Conservation (phyloP, 2,329 filamentous ascomycete genomes). For the Hymenoscyphus linearis region DNA sequence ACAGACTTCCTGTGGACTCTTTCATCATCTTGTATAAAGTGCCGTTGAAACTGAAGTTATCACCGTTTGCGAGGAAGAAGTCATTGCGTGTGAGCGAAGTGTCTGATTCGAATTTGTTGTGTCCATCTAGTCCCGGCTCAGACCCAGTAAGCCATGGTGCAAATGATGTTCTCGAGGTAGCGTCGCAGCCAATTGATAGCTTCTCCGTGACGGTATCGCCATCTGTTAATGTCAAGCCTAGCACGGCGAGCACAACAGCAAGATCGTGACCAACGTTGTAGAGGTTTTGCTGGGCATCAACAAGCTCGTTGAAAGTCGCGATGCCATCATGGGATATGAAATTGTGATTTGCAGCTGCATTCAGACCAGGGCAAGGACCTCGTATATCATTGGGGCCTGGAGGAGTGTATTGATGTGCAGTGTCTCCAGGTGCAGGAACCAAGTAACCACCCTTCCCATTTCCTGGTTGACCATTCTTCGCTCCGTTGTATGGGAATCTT, state of each 20-base stretch:
- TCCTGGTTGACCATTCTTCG: conserved; percentile 38
- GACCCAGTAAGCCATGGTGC: conserved; percentile 15
- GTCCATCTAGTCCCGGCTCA: conserved; percentile 22
- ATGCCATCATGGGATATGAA: conserved; percentile 38
- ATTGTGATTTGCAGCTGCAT: conserved; percentile 38
- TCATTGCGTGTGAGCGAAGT: conserved; percentile 23
- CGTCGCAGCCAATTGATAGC: conserved; percentile 26
- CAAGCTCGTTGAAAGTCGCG: conserved; percentile 24
- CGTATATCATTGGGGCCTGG: conserved; percentile 34
- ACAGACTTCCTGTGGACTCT: conserved; percentile 31
- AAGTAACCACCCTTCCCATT: conserved; percentile 38
- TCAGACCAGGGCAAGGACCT: conserved; percentile 38
- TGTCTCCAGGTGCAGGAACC: conserved; percentile 37
- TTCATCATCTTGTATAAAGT: conserved; percentile 31
- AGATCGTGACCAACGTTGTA: conserved; percentile 25
- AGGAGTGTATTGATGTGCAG: conserved; percentile 21
- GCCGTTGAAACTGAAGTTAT: conserved; percentile 26
- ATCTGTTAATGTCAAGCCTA: conserved; percentile 20
- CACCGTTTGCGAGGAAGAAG: conserved; percentile 23
- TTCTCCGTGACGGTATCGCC: conserved; percentile 24
- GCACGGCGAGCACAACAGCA: conserved; percentile 18
- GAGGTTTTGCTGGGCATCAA: conserved; percentile 26
- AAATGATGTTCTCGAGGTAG: conserved; percentile 30
- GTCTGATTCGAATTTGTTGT: conserved; percentile 25
- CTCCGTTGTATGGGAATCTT: conserved; percentile 39